Percentiles rank a stretch among this genome's conserved stretches.
Evolutionary conservation across 805 yeast species (phyloP).

Genomic region (Cyberlindnera japonica): DNA sequence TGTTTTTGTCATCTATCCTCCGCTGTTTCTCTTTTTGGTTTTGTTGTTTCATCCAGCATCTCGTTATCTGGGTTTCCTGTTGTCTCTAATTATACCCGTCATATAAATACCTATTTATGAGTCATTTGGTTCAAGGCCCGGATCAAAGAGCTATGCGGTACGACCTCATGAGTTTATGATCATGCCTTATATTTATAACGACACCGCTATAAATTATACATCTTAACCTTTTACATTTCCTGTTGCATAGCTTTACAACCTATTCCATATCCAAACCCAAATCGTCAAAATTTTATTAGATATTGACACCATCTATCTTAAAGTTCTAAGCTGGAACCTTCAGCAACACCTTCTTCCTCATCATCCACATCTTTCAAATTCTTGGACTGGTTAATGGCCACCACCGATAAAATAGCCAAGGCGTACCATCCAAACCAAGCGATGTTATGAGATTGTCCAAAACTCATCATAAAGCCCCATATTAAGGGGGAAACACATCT

Average conservation of each 20-base stretch:
- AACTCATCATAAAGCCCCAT: constrained; percentile 8
- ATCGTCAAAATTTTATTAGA: too few species aligned
- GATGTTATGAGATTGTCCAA: constrained; percentile 4
- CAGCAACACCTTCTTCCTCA: not conserved
- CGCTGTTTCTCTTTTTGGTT: constrained; percentile 1
- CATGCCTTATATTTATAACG: constrained; percentile 10
- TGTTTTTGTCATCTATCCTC: not conserved
- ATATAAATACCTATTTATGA: too few species aligned
- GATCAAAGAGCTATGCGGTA: not conserved
- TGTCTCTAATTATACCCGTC: too few species aligned
- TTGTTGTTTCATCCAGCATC: not conserved
- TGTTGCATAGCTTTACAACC: too few species aligned
- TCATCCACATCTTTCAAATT: constrained; percentile 7
- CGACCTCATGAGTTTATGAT: constrained; percentile 11
- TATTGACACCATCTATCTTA: too few species aligned
- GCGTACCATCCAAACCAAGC: constrained; percentile 15
- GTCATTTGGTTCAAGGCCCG: too few species aligned
- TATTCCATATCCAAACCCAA: not conserved
- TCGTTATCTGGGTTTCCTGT: too few species aligned
- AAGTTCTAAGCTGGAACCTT: not conserved
- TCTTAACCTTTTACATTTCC: not conserved
- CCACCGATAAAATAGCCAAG: constrained; percentile 2
- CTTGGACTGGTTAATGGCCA: constrained; percentile 3
- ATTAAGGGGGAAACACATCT: constrained; percentile 9
- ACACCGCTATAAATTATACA: not conserved